Evolutionary conservation across 2,329 filamentous ascomycete genomes (phyloP), one percentile per base, ranked within the genome.

Genomic region (Neoarthrinium moseri): DNA sequence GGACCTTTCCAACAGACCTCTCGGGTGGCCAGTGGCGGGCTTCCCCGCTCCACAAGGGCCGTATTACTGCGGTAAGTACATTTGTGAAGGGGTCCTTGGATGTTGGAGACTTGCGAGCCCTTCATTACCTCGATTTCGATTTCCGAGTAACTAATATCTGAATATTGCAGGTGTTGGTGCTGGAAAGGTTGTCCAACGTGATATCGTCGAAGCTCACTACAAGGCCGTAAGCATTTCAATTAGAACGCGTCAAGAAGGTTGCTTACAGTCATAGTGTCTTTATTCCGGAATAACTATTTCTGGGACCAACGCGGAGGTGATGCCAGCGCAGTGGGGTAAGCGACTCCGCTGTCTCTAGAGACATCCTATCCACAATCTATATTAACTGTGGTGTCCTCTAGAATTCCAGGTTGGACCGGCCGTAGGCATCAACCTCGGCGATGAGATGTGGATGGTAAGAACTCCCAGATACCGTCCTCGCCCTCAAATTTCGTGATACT

Each of bases 61-160:
- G 52, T 95, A 95, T 81, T 96, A 95, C 86, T 96, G 92, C 71
- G 94, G 92, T n/a, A n/a, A n/a, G n/a, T n/a, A n/a, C n/a, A n/a
- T n/a, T n/a, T n/a, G n/a, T n/a, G n/a, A n/a, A n/a, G n/a, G n/a
- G n/a, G n/a, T n/a, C n/a, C n/a, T n/a, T n/a, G n/a, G n/a, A n/a
- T n/a, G n/a, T n/a, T n/a, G n/a, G n/a, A n/a, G n/a, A n/a, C n/a
- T n/a, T n/a, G n/a, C n/a, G n/a, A n/a, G n/a, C n/a, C n/a, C n/a
- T n/a, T n/a, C n/a, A n/a, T n/a, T n/a, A n/a, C n/a, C n/a, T n/a
- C n/a, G n/a, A n/a, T n/a, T n/a, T n/a, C n/a, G n/a, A n/a, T n/a
- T n/a, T n/a, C n/a, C n/a, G n/a, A n/a, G n/a, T n/a, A n/a, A n/a
- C n/a, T n/a, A n/a, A n/a, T n/a, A n/a, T n/a, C n/a, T n/a, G n/a